These are phyloP conservation scores for Gracilaria domingensis DNA, from an alignment of 23 red algal genomes.

Conservation along the genomic window DNA sequence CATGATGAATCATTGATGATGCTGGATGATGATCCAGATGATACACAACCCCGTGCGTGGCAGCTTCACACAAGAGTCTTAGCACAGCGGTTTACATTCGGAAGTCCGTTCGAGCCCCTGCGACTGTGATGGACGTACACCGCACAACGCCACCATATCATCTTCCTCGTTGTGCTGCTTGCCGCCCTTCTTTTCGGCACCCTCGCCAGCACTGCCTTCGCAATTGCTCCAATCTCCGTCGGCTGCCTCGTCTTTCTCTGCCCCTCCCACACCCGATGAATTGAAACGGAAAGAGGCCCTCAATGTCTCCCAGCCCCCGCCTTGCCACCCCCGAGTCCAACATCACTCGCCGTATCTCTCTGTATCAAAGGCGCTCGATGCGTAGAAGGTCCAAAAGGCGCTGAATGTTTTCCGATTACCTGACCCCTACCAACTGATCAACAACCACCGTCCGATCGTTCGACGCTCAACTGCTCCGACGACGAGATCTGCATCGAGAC, in stretches of 20 bases:
- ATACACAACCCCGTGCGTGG: too few relatives aligned
- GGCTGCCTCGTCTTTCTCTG: too few relatives aligned
- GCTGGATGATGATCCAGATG: too few relatives aligned
- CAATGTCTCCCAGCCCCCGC: neutral
- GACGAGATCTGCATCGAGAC: slow-evolving; percentile 11
- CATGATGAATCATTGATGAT: too few relatives aligned
- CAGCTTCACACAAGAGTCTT: too few relatives aligned
- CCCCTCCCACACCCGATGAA: too few relatives aligned
- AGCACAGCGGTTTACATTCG: too few relatives aligned
- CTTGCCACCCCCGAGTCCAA: neutral
- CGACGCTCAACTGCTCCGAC: neutral
- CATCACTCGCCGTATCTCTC: neutral
- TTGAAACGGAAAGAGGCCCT: too few relatives aligned
- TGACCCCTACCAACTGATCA: neutral
- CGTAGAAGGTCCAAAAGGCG: neutral
- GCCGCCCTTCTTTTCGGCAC: neutral
- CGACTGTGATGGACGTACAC: too few relatives aligned
- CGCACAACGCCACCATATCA: too few relatives aligned
- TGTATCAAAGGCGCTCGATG: neutral
- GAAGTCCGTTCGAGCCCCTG: too few relatives aligned
- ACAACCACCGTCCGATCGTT: neutral
- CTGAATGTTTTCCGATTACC: neutral
- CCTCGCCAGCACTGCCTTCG: neutral
- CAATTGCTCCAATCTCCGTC: neutral
- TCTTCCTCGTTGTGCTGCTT: neutral